Base-by-base conservation (phyloP, 805 yeast species). In the Wickerhamiella slavikovae region DNA sequence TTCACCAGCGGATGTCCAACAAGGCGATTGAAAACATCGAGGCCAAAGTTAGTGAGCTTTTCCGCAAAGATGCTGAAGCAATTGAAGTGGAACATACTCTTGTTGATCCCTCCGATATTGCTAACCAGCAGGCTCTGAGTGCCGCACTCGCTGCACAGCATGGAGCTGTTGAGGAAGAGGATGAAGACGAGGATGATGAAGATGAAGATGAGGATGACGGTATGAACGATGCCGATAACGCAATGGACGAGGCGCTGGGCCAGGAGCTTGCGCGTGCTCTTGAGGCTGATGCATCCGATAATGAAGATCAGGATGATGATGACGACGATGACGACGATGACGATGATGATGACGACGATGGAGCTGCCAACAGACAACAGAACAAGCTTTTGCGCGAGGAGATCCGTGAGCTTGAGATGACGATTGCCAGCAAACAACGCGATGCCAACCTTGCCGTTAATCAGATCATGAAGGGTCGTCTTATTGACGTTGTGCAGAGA, bases 401-500 rank as follows among this genome's bases (percentile, higher is more conserved):
- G 49, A 71, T 89, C 33, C 54, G 61, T 5, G 98, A 89, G 44
- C 60, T 89, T 35, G 82, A 77, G 46, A 43, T 62, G 11, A 82
- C 85, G 0, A 73, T 89, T 29, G 68, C 63, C 31, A 73, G 71
- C 42, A 83, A 85, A 44, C 68, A 68, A 47, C 60, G 61, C 27
- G 82, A 77, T 42, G 65, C 79, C 28, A 67, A 62, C 14, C 82
- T 83, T 12, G 60, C 70, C 3, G 62, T 70, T 29, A 80, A 80
- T 46, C 83, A 85, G 41, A 73, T 85, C 54, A 63, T 89, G 68
- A 70, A 73, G 45, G 76, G 73, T 50, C 72, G 95, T 54, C 77
- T 83, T 48, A 62, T 72, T 42, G 89, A 76, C 38, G 82, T 75
- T 29, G 76, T 79, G 29, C 65, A 63, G 34, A 71, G 83, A 36